phyloP scores from a whole-genome alignment of 2,329 filamentous ascomycete genomes.

The Hypoxylon sp. region DNA sequence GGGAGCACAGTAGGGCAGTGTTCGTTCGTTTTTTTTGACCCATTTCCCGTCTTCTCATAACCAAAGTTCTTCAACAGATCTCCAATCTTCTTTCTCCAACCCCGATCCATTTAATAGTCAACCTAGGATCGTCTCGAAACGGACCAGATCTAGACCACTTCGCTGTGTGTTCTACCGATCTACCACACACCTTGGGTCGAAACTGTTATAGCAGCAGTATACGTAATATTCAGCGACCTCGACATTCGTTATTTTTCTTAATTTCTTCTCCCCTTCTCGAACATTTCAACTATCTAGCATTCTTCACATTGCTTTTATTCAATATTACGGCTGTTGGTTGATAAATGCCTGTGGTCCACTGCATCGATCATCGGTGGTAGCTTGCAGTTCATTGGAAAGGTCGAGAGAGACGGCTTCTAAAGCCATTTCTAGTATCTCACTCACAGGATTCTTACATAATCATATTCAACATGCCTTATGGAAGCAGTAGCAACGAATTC shows the following conservation, averaged over 20 bases:
- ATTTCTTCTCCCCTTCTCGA: not conserved
- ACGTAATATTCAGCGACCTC: conserved; percentile 5
- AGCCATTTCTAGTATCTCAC: conserved; percentile 4
- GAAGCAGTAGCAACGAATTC: conserved; percentile 26
- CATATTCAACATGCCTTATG: conserved; percentile 31
- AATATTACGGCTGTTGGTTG: not conserved
- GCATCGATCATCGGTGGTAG: conserved; percentile 2
- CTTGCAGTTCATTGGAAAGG: conserved; percentile 2
- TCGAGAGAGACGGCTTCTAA: not conserved
- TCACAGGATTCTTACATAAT: not conserved
- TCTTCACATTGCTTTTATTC: not conserved
- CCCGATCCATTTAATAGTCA: conserved; percentile 31
- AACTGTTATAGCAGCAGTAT: conserved; percentile 16
- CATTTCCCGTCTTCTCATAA: conserved; percentile 32
- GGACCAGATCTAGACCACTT: conserved; percentile 43
- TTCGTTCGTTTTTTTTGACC: conserved; percentile 31
- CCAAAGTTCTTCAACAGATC: conserved; percentile 31
- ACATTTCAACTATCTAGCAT: not conserved
- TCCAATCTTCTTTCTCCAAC: conserved; percentile 33
- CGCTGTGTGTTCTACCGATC: conserved; percentile 33
- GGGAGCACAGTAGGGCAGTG: conserved; percentile 22
- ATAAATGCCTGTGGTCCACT: conserved; percentile 12
- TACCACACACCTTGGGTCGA: not conserved
- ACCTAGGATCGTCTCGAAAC: conserved; percentile 23
- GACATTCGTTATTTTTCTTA: conserved; percentile 33